These are phyloP conservation scores for Pythium folliculosum DNA, from an alignment of 352 stramenopile species.

Conservation along the genomic window DNA sequence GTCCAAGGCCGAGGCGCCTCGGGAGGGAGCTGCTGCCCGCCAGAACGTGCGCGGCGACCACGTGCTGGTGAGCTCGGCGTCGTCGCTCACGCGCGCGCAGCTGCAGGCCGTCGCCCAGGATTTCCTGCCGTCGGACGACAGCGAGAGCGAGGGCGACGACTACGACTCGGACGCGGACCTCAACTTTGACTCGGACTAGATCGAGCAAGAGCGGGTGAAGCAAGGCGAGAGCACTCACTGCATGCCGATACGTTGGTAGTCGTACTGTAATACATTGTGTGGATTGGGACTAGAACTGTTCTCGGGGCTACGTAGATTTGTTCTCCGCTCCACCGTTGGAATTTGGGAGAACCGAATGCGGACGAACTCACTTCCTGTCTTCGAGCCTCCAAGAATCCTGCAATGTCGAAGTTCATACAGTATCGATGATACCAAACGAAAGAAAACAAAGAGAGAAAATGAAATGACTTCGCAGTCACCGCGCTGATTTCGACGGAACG, in stretches of 20 bases:
- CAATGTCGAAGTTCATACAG: no score
- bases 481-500: no score
- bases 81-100: conserved; percentile 19
- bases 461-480: no score
- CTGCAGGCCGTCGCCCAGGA: conserved; percentile 20
- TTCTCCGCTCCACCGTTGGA: no score
- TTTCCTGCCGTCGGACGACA: conserved; percentile 28
- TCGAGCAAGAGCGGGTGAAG: conserved; percentile 1
- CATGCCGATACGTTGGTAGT: no score
- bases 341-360: no score
- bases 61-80: conserved; percentile 16
- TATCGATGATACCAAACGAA: no score
- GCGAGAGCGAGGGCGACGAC: conserved; percentile 25
- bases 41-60: conserved; percentile 20
- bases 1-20: background rate
- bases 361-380: no score
- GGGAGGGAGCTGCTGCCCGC: background rate
- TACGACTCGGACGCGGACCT: conserved; percentile 21
- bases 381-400: no score
- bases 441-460: no score
- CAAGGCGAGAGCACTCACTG: no score
- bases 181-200: conserved; percentile 31
- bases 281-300: conserved; percentile 1
- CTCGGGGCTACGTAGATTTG: no score
- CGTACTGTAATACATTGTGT: conserved; percentile 18